These are phyloP conservation scores for Plasmodium relictum DNA, from an alignment of 169 alveolate genomes.

Conservation along the genomic window DNA sequence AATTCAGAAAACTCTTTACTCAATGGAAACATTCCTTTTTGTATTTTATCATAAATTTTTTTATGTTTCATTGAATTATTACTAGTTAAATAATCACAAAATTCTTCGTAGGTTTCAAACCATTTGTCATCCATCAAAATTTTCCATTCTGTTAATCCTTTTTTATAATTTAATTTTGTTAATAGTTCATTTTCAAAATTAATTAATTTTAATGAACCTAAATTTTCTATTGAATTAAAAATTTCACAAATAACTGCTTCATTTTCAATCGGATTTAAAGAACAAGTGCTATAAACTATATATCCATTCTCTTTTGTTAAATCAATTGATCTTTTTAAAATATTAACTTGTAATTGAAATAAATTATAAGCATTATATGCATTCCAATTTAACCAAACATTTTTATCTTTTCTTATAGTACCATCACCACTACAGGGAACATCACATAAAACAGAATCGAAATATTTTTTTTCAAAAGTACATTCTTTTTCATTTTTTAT, in stretches of 20 bases:
- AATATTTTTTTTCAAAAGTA: constrained; percentile 78
- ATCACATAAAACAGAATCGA: constrained; percentile 94
- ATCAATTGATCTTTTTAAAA: constrained; percentile 92
- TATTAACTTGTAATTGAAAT: constrained; percentile 92
- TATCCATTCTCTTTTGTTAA: constrained; percentile 82
- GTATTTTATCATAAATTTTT: constrained; percentile 74
- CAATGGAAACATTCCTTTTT: constrained; percentile 81
- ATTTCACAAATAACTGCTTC: constrained; percentile 92
- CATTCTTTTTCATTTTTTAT: constrained; percentile 34
- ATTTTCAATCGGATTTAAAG: constrained; percentile 97
- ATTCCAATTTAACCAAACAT: constrained; percentile 95
- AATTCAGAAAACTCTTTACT: constrained; percentile 68
- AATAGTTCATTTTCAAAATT: constrained; percentile 85
- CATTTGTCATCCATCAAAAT: constrained; percentile 79
- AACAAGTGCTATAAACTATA: constrained; percentile 96
- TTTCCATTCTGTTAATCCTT: constrained; percentile 86
- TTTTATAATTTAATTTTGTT: constrained; percentile 81
- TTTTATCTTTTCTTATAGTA: constrained; percentile 95
- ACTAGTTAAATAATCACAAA: constrained; percentile 47
- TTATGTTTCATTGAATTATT: constrained; percentile 23
- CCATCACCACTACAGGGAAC: constrained; percentile 99
- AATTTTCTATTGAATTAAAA: constrained; percentile 86
- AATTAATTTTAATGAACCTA: constrained; percentile 85
- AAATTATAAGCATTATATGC: constrained; percentile 93
- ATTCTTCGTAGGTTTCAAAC: constrained; percentile 74